phyloP scores from a whole-genome alignment of 768 basidiomycete species.

The Leccinum pellstonianum region DNA sequence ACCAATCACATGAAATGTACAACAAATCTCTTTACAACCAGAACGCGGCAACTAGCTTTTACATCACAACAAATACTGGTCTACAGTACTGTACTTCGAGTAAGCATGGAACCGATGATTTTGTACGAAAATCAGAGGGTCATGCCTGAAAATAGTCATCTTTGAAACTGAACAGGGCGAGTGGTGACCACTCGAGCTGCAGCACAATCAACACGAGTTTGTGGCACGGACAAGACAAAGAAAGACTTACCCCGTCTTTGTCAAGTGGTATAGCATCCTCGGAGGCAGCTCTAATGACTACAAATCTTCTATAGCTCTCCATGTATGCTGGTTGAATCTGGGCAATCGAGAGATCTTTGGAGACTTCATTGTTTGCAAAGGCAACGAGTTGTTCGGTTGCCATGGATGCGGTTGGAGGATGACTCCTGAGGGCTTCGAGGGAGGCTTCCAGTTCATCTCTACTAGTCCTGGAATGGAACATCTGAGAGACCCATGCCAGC shows the following conservation, averaged over 20 bases:
- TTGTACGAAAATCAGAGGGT: background rate
- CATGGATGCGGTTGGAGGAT: conserved; percentile 34
- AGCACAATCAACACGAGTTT: conserved; percentile 1
- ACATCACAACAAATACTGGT: background rate
- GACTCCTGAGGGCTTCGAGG: conserved; percentile 24
- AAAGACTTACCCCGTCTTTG: conserved; percentile 46
- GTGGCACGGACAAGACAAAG: background rate
- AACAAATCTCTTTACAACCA: background rate
- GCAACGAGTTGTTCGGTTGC: conserved; percentile 34
- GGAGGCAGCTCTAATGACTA: conserved; percentile 48
- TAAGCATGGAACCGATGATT: conserved; percentile 1
- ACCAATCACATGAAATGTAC: conserved; percentile 29
- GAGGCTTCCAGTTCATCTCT: conserved; percentile 45
- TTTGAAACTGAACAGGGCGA: conserved; percentile 51
- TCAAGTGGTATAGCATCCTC: conserved; percentile 30
- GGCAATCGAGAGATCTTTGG: conserved; percentile 49
- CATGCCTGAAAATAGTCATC: conserved; percentile 49
- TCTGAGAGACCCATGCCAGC: conserved; percentile 24
- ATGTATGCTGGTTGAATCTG: conserved; percentile 65
- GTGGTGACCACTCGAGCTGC: conserved; percentile 58
- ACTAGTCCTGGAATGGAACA: conserved; percentile 22
- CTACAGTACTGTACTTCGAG: background rate
- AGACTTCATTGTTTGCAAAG: conserved; percentile 46
- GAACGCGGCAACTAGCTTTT: background rate
- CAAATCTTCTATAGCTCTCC: conserved; percentile 62